Percentiles rank a stretch among this genome's conserved stretches.
Conservation (phyloP, 306 rosid genomes). For the Senna siamea region DNA sequence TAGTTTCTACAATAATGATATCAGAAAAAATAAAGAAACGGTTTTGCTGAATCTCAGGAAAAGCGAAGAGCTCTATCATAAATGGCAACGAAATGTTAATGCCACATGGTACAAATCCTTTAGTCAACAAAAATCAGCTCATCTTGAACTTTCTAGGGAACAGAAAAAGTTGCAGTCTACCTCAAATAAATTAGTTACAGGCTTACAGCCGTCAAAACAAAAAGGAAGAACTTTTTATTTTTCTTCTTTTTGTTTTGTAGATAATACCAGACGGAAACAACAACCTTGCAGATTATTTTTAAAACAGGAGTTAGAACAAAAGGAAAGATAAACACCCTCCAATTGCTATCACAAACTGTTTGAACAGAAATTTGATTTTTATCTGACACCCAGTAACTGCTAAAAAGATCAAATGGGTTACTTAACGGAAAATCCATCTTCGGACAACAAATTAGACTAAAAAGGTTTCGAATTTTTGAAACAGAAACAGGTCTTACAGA, state of each 20-base stretch:
- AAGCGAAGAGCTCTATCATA: background rate
- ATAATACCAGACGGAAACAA: background rate
- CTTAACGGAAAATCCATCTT: background rate
- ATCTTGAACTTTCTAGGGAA: background rate
- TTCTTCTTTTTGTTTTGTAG: background rate
- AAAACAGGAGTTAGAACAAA: too few relatives aligned
- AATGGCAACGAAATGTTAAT: constrained; percentile 5
- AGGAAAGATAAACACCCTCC: too few relatives aligned
- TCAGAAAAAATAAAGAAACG: too few relatives aligned
- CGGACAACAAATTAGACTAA: background rate
- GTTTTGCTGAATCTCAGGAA: background rate
- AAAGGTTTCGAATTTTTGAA: background rate
- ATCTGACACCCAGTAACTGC: background rate
- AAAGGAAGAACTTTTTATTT: background rate
- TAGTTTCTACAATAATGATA: too few relatives aligned
- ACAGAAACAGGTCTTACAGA: background rate
- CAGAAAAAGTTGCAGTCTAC: background rate
- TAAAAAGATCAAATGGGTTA: constrained; percentile 5
- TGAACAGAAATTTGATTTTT: too few relatives aligned
- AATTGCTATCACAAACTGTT: too few relatives aligned
- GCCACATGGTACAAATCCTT: background rate
- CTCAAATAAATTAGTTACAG: background rate
- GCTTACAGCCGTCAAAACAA: background rate
- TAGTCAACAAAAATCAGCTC: background rate
- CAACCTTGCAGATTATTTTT: too few relatives aligned